Conservation (phyloP, 2,329 filamentous ascomycete genomes). For the Chalara sp. region DNA sequence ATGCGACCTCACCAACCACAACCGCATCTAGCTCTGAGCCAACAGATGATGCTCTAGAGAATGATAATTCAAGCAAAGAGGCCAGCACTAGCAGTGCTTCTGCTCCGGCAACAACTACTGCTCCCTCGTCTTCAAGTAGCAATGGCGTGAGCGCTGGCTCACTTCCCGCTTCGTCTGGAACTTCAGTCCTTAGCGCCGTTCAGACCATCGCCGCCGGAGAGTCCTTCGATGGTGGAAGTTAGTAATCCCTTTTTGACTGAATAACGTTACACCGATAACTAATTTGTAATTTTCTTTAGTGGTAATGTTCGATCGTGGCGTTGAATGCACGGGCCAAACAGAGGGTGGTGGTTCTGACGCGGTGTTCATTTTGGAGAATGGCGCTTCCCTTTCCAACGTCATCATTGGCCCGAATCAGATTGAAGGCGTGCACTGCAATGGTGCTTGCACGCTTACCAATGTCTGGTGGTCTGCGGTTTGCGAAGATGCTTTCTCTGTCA, state of each 20-base stretch:
- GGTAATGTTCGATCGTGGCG: constrained; percentile 35
- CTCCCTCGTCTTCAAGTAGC: no score
- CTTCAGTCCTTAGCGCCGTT: constrained; percentile 32
- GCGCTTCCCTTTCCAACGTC: constrained; percentile 27
- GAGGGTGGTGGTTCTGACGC: constrained; percentile 33
- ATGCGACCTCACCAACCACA: no score
- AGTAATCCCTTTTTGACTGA: no score
- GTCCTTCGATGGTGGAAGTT: constrained; percentile 39
- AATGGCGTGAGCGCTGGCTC: no score
- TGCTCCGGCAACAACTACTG: no score
- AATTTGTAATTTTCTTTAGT: no score
- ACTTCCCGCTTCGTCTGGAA: constrained; percentile 23
- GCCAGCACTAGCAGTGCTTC: no score
- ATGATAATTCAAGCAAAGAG: no score
- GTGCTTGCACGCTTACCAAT: constrained; percentile 21
- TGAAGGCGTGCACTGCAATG: constrained; percentile 24
- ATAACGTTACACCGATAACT: no score
- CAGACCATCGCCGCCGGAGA: constrained; percentile 37
- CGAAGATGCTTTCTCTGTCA: constrained; percentile 20
- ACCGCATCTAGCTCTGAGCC: no score
- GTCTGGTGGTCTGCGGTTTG: constrained; percentile 22
- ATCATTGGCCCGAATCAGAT: constrained; percentile 29
- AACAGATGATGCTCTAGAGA: no score
- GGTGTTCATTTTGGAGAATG: constrained; percentile 27
- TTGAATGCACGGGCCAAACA: constrained; percentile 33